These are phyloP conservation scores for Cucurbitaria berberidis DNA, from an alignment of 2,329 filamentous ascomycete species.

Conservation along the genomic window DNA sequence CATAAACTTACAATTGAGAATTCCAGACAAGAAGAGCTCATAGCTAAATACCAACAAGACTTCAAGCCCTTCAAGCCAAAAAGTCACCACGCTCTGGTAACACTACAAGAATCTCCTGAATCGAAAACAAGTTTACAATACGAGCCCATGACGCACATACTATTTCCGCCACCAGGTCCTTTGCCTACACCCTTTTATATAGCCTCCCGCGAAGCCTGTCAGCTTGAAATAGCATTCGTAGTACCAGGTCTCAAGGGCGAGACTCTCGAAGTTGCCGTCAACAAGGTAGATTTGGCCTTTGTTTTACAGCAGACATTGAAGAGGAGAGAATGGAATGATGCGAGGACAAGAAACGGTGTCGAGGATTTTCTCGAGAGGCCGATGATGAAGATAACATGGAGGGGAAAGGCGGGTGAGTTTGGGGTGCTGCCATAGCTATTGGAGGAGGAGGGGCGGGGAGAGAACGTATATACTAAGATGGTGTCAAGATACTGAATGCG, in stretches of 20 bases:
- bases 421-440: neutral
- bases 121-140: too few species aligned
- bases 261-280: constrained; percentile 1
- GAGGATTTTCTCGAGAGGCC: constrained; percentile 1
- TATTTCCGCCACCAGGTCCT: neutral
- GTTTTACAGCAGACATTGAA: constrained; percentile 4
- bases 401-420: neutral
- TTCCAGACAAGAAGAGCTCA: neutral
- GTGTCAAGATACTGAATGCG: too few species aligned
- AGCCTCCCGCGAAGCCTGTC: neutral
- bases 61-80: neutral
- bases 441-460: neutral
- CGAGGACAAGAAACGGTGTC: neutral
- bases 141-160: too few species aligned
- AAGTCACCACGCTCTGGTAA: too few species aligned
- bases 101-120: too few species aligned
- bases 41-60: neutral
- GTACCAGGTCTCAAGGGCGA: constrained; percentile 8
- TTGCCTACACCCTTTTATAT: constrained; percentile 3
- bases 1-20: constrained; percentile 1
- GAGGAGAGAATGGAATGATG: constrained; percentile 2
- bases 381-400: constrained; percentile 3
- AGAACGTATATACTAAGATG: too few species aligned
- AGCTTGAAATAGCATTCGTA: constrained; percentile 1
- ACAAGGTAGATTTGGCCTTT: constrained; percentile 7